Evolutionary conservation across 1,284 basidiomycete genomes (phyloP), one percentile per base, ranked within the genome.

Genomic region (Paramarasmius palmivorus): DNA sequence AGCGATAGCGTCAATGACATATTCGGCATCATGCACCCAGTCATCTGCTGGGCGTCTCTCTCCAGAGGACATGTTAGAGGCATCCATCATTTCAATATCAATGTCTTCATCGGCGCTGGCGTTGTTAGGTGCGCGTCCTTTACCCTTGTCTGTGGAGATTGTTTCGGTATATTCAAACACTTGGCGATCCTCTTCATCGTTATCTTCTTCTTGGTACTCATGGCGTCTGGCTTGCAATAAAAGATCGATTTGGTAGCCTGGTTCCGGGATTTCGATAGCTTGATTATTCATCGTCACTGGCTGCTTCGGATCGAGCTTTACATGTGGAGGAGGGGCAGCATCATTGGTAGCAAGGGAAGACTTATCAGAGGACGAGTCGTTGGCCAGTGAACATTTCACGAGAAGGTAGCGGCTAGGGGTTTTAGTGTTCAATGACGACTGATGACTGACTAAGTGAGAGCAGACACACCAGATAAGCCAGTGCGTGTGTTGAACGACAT

Each of bases 381-480:
- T 41, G 19, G 15, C 55, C 50, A 37, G 41, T 26, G 17, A 48
- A 17, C 70, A 68, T 61, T 73, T 75, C n/a, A 86, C 79, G 19
- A 86, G 70, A 3, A 86, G 70, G 63, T 85, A 86, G n/a, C 83
- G 83, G 58, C 82, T 85, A 53, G 4, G 52, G 38, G 23, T 41
- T 44, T 19, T 23, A 15, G 9, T 25, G 22, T 52, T 37, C 49
- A 51, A 44, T 42, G 12, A 34, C 5, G 9, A 37, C 3, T 47
- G 44, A 6, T 4, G 7, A 9, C 9, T 36, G 29, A 42, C 46
- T 19, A 35, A 48, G 41, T 50, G 45, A 17, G 35, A 35, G 19
- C 3, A 48, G 48, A 63, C 79, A 39, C 59, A 83, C 83, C 83
- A 85, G 61, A 85, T 73, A 52, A 86, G 82, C 83, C 84, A 85